Evolutionary conservation across 2,329 filamentous ascomycete species (phyloP).

Genomic region (Trichothecium roseum): DNA sequence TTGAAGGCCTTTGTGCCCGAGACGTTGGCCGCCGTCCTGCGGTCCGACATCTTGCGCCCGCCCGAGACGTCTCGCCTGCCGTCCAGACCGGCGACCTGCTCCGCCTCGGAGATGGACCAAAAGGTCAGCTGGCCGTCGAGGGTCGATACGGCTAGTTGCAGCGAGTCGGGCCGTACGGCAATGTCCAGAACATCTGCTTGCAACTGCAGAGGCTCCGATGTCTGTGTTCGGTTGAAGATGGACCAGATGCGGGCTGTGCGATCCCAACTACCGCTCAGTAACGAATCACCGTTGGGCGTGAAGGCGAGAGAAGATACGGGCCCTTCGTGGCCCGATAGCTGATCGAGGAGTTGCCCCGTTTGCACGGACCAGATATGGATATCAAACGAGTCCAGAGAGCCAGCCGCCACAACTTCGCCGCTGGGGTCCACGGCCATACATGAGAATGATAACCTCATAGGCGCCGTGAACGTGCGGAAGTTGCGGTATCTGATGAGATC

Average conservation of each 20-base stretch:
- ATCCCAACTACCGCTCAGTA: slow-evolving; percentile 95
- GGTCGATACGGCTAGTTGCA: slow-evolving; percentile 84
- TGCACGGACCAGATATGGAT: slow-evolving; percentile 99
- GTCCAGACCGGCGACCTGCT: slow-evolving; percentile 78
- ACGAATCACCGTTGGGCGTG: slow-evolving; percentile 69
- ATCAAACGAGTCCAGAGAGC: slow-evolving; percentile 91
- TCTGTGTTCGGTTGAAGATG: slow-evolving; percentile 88
- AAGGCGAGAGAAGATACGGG: slow-evolving; percentile 85
- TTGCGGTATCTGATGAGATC: slow-evolving; percentile 93
- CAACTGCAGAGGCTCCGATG: slow-evolving; percentile 84
- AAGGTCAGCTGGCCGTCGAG: slow-evolving; percentile 91
- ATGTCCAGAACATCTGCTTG: slow-evolving; percentile 85
- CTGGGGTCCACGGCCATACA: slow-evolving; percentile 94
- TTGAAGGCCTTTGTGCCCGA: slow-evolving; percentile 85
- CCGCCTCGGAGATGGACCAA: slow-evolving; percentile 82
- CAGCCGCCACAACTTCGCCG: slow-evolving; percentile 90
- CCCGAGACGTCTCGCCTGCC: slow-evolving; percentile 88
- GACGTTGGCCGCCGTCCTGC: slow-evolving; percentile 82
- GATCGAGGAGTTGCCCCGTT: slow-evolving; percentile 88
- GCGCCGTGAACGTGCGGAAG: slow-evolving; percentile 94
- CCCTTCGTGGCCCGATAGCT: slow-evolving; percentile 84
- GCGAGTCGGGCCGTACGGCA: slow-evolving; percentile 78
- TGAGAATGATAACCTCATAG: slow-evolving; percentile 82
- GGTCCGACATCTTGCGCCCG: slow-evolving; percentile 78
- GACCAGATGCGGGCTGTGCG: slow-evolving; percentile 93